A percentile compares a stretch with the other conserved stretches of the same genome.
phyloP scores from a whole-genome alignment of 2,329 filamentous ascomycete species.

The Xylaria sp. region DNA sequence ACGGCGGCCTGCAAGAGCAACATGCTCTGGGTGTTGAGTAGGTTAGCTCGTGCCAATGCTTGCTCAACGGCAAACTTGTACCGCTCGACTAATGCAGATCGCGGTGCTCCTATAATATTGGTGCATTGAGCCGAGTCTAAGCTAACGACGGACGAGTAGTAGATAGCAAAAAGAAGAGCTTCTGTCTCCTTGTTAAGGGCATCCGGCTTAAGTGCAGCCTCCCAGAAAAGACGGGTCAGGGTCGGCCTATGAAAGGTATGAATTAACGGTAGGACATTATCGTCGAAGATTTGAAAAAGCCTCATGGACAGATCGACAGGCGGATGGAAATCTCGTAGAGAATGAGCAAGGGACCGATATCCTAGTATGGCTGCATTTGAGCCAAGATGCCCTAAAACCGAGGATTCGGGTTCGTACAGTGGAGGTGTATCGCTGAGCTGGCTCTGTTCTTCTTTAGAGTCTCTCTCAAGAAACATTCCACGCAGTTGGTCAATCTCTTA shows the following conservation, averaged over 20 bases:
- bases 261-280: conserved; percentile 27
- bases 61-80: conserved; percentile 62
- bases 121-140: conserved; percentile 43
- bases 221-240: conserved; percentile 25
- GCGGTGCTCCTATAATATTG: conserved; percentile 46
- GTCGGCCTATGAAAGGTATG: conserved; percentile 32
- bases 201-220: conserved; percentile 19
- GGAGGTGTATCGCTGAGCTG: conserved; percentile 6
- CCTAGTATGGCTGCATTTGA: conserved; percentile 26
- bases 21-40: conserved; percentile 57
- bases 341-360: conserved; percentile 25
- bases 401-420: conserved; percentile 5
- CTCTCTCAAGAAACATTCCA: conserved; percentile 20
- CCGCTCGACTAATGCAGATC: conserved; percentile 42
- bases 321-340: conserved; percentile 24
- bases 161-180: conserved; percentile 56
- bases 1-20: conserved; percentile 58
- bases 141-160: conserved; percentile 53
- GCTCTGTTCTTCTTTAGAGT: conserved; percentile 8
- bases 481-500: conserved; percentile 22
- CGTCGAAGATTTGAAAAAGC: conserved; percentile 25
- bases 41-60: conserved; percentile 56
- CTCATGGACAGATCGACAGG: conserved; percentile 22
- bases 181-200: conserved; percentile 45
- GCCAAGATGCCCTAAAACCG: background rate